Evolutionary conservation across 805 yeast genomes (phyloP).

Genomic region (Kodamaea jinghongensis): DNA sequence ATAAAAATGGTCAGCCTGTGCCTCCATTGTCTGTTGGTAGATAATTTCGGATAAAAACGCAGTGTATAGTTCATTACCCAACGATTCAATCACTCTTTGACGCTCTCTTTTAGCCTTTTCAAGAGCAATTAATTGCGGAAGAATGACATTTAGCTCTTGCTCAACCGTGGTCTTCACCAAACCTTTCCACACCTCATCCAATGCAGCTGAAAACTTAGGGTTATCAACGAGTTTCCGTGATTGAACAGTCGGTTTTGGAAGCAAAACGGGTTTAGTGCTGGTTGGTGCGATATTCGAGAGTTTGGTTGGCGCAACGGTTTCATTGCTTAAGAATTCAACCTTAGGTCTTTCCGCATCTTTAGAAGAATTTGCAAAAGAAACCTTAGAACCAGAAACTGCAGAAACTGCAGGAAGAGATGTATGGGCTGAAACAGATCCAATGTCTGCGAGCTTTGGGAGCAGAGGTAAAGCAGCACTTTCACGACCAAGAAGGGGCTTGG

Average conservation of each 20-base stretch:
- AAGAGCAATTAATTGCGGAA: conserved; percentile 24
- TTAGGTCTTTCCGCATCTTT: background rate
- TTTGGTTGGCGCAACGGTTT: conserved; percentile 1
- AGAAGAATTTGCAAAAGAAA: too few species aligned
- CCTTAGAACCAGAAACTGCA: too few species aligned
- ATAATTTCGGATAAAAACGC: conserved; percentile 63
- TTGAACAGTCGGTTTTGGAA: conserved; percentile 3
- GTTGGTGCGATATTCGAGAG: background rate
- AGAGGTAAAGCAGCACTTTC: too few species aligned
- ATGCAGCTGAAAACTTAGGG: conserved; percentile 28
- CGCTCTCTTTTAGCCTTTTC: conserved; percentile 22
- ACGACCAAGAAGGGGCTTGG: too few species aligned
- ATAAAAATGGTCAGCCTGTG: conserved; percentile 44
- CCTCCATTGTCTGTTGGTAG: conserved; percentile 40
- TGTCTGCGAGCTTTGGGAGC: too few species aligned
- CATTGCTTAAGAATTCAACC: background rate
- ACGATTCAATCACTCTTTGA: conserved; percentile 26
- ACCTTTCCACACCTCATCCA: conserved; percentile 17
- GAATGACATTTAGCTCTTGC: conserved; percentile 21
- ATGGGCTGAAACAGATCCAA: too few species aligned
- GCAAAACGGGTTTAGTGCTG: conserved; percentile 2
- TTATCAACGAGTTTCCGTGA: conserved; percentile 21
- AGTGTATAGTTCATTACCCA: conserved; percentile 51
- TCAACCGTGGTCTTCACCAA: conserved; percentile 22
- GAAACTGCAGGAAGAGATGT: too few species aligned